Base-by-base conservation (phyloP, 1,284 basidiomycete genomes). In the Somion occarium region DNA sequence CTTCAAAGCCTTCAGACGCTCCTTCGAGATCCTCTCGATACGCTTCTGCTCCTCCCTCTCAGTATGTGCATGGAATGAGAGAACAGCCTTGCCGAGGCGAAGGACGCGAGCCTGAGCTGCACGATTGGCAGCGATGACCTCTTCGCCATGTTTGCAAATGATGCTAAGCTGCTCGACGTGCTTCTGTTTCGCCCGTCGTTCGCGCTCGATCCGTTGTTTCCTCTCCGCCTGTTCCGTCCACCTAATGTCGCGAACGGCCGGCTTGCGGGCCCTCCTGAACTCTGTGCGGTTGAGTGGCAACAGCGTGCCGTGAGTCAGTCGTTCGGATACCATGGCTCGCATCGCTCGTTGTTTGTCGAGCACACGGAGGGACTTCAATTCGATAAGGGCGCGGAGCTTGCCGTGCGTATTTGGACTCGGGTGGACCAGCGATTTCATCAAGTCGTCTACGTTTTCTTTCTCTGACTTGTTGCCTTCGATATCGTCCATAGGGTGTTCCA, bases 41-140 rank as follows among this genome's bases (percentile, higher is more conserved):
- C 96, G 82, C 71, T 97, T 94, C 76, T 98, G 94, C 78, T 99
- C 98, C 74, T 99, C 96, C 76, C 95, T 96, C 76, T 99, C 95
- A 0, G 95, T 97, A 52, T 84, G 81, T 23, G 77, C 75, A 70
- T 98, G 95, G 73, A 98, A 90, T 50, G 80, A 84, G 45, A 89
- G 75, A 22, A 99, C 93, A 4, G 94, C 82, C 59, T 89, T 88
- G 56, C 93, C 91, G 20, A 97, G 85, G 54, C 91, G 85, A 44
- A 79, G 71, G 58, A 95, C 79, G 57, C 95, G 90, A 46, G 94
- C 90, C 64, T 88, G 79, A 30, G 83, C 78, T 39, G 70, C 63
- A 51, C 82, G 76, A 62, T 85, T 85, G 44, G 76, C 81, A 4
- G 77, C 75, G 44, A 88, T 71, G 44, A 93, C 73, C 44, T 91